These are phyloP conservation scores for Cryptosporidium meleagridis DNA, from an alignment of 169 alveolate species.

Conservation along the genomic window DNA sequence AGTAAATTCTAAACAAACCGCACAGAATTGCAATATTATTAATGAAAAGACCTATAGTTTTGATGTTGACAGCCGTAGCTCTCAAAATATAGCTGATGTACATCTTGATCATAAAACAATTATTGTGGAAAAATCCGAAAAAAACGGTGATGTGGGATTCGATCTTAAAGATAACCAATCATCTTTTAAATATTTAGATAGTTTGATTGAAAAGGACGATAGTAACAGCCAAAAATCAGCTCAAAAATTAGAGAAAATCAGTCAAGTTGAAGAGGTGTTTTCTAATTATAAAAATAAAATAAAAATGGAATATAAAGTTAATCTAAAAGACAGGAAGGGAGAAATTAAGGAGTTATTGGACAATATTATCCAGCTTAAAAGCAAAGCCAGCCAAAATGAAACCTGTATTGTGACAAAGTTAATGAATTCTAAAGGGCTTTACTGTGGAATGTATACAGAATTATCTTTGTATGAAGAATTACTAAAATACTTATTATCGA, in stretches of 20 bases:
- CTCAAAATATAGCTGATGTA: too few species aligned
- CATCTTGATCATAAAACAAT: neutral
- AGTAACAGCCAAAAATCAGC: neutral
- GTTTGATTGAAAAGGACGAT: too few species aligned
- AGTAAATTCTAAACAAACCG: too few species aligned
- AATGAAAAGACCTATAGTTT: too few species aligned
- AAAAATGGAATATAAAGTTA: neutral
- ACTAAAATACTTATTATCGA: neutral
- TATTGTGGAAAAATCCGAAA: neutral
- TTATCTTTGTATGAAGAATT: constrained; percentile 24
- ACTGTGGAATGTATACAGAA: constrained; percentile 1
- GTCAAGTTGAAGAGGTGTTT: neutral
- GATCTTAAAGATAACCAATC: neutral
- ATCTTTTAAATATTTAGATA: too few species aligned
- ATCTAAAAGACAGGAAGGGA: neutral
- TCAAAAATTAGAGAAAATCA: neutral
- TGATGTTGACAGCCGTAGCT: neutral
- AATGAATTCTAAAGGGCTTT: constrained; percentile 3
- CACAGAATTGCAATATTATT: too few species aligned
- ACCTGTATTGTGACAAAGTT: neutral
- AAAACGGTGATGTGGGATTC: neutral
- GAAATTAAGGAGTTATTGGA: constrained; percentile 10
- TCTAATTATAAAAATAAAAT: neutral
- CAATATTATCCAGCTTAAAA: neutral
- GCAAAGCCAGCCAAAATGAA: neutral